Evolutionary conservation across 192 early-diverging fungal species (phyloP).

Genomic region (Backusella mclennaniae): DNA sequence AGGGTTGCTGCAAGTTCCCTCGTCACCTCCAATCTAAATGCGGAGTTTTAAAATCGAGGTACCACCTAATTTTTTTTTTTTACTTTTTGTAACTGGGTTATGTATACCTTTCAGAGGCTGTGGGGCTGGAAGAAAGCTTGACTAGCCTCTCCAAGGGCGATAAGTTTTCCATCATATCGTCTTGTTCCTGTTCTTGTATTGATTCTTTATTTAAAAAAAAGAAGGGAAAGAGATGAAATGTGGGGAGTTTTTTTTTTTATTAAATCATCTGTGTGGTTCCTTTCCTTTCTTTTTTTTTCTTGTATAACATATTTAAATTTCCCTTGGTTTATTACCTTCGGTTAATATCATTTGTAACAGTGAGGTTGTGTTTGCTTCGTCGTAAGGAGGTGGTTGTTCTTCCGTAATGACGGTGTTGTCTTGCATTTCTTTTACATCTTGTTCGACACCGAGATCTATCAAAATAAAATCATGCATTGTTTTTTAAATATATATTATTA

Average conservation of each 20-base stretch:
- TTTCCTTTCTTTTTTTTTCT: background rate
- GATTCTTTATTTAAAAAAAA: background rate
- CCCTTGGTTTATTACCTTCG: conserved; percentile 10
- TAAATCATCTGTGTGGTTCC: background rate
- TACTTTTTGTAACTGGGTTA: background rate
- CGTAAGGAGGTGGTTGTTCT: background rate
- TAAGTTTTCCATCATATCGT: background rate
- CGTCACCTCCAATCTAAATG: conserved; percentile 37
- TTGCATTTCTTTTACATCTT: background rate
- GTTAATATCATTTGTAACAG: conserved; percentile 11
- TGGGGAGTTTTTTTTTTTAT: background rate
- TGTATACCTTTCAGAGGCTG: background rate
- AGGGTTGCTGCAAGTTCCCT: conserved; percentile 39
- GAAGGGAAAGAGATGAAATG: background rate
- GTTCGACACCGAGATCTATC: conserved; percentile 1
- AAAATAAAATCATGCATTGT: background rate
- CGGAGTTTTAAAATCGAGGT: background rate
- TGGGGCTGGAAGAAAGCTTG: background rate
- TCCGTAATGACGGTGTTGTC: background rate
- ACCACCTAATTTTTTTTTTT: background rate
- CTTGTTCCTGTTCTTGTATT: conserved; percentile 1
- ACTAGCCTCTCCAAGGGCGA: background rate
- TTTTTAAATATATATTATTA: background rate
- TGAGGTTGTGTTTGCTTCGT: background rate
- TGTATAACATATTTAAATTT: background rate